These are phyloP conservation scores for Aquilaria sinensis DNA, from an alignment of 345 rosid genomes.

Conservation along the genomic window DNA sequence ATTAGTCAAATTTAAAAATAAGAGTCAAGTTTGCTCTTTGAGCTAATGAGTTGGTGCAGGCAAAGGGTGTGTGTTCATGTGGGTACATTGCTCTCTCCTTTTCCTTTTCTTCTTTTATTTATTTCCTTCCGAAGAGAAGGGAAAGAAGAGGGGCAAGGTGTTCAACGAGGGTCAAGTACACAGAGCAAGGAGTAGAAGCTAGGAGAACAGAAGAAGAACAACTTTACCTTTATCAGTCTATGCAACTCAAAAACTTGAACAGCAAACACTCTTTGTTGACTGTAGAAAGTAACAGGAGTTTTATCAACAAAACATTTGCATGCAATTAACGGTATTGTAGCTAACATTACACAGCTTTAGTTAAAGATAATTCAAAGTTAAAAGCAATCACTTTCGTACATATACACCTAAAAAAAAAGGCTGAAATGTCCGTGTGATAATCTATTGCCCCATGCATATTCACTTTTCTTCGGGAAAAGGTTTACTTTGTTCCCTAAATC, in stretches of 20 bases:
- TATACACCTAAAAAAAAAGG: too few species aligned
- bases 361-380: too few species aligned
- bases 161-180: background rate
- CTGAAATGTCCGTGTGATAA: too few species aligned
- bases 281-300: conserved; percentile 42
- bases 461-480: background rate
- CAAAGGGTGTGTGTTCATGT: too few species aligned
- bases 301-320: conserved; percentile 24
- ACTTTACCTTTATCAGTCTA: conserved; percentile 77
- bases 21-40: too few species aligned
- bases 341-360: background rate
- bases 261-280: conserved; percentile 92
- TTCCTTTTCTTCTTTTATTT: too few species aligned
- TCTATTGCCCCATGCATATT: background rate
- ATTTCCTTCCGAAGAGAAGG: too few species aligned
- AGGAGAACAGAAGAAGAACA: conserved; percentile 5
- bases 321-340: conserved; percentile 3
- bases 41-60: background rate
- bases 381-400: too few species aligned
- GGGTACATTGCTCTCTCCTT: too few species aligned
- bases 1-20: too few species aligned
- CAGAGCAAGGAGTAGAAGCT: conserved; percentile 10
- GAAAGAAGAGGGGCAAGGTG: too few species aligned
- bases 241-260: conserved; percentile 91
- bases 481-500: background rate